Percentiles rank a stretch among this genome's conserved stretches.
phyloP scores from a whole-genome alignment of 495 filamentous ascomycete genomes.

The Trichoderma orchidacearum region DNA sequence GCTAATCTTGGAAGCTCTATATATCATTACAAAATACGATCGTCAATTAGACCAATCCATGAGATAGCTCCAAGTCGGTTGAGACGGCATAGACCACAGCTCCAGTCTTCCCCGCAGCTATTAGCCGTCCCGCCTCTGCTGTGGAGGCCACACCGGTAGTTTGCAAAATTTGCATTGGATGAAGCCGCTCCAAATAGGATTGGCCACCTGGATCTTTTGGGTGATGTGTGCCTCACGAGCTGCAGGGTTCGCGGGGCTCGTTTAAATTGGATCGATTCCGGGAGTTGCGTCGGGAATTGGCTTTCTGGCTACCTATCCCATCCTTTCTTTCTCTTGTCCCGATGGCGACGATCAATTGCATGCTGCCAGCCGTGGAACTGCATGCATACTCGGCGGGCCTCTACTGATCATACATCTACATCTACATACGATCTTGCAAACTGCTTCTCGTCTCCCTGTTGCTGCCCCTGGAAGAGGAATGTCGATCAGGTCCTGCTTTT shows the following conservation, averaged over 20 bases:
- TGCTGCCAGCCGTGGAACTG: too few relatives aligned
- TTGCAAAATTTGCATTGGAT: neutral
- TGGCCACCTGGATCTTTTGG: neutral
- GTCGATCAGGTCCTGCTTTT: too few relatives aligned
- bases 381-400: neutral
- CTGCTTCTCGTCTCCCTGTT: too few relatives aligned
- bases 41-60: neutral
- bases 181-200: neutral
- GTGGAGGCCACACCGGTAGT: neutral
- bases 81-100: neutral
- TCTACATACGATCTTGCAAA: neutral
- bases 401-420: neutral
- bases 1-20: too few relatives aligned
- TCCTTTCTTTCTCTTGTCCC: too few relatives aligned
- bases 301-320: too few relatives aligned
- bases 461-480: too few relatives aligned
- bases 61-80: neutral
- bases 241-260: neutral
- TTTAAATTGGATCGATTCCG: neutral
- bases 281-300: neutral
- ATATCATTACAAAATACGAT: neutral
- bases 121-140: neutral
- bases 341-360: too few relatives aligned
- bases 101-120: neutral
- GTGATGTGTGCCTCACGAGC: neutral